phyloP scores from a whole-genome alignment of 441 rosid species.

The Erodium trifolium region DNA sequence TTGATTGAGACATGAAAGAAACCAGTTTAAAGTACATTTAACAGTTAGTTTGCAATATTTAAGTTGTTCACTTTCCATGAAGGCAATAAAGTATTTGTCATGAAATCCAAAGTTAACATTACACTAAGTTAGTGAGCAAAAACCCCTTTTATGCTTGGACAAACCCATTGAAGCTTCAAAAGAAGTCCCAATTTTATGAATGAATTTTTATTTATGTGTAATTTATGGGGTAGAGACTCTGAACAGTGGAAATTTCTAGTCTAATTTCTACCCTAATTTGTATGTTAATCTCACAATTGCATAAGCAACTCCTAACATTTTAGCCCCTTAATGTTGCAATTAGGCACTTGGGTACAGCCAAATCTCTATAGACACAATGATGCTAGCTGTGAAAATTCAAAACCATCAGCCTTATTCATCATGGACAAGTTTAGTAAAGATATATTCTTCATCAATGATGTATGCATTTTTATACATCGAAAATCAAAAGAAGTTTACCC shows the following conservation, averaged over 20 bases:
- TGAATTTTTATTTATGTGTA: neutral
- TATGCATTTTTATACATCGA: neutral
- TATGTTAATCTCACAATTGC: neutral
- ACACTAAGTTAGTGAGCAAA: neutral
- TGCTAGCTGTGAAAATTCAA: neutral
- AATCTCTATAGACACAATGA: too few relatives aligned
- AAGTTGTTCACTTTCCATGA: neutral
- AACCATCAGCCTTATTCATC: neutral
- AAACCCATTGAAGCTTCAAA: neutral
- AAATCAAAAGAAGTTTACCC: slow-evolving; percentile 36
- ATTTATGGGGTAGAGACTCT: neutral
- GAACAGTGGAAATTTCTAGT: neutral
- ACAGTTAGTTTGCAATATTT: neutral
- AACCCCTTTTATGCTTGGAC: neutral
- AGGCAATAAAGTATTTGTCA: too few relatives aligned
- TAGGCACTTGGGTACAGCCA: too few relatives aligned
- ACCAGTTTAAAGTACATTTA: neutral
- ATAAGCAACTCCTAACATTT: neutral
- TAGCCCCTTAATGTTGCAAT: neutral
- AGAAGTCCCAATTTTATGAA: neutral
- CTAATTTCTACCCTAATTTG: too few relatives aligned
- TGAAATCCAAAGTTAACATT: neutral
- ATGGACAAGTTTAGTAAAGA: neutral
- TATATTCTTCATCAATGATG: neutral
- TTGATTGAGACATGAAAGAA: neutral